Percentiles rank a stretch among this genome's conserved stretches.
These are phyloP conservation scores for Pythium utonaiense DNA, from an alignment of 352 stramenopile genomes.

Conservation along the genomic window DNA sequence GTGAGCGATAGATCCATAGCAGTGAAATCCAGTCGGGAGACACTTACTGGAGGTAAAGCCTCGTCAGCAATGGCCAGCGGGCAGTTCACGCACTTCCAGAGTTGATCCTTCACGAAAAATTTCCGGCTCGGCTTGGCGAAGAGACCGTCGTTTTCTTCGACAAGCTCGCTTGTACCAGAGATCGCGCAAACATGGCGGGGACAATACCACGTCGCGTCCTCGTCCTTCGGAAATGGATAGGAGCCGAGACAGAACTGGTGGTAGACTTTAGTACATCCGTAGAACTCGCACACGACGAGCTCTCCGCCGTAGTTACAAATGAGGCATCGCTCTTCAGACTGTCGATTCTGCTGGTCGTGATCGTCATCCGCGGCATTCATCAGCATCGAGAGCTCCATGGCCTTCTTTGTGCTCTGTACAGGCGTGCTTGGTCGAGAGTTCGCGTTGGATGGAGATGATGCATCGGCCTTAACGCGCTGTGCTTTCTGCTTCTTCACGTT, in stretches of 20 bases:
- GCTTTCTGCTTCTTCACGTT: slow-evolving; percentile 46
- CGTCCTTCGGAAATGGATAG: slow-evolving; percentile 76
- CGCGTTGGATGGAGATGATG: slow-evolving; percentile 29
- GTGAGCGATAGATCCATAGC: background rate
- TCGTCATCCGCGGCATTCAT: slow-evolving; percentile 24
- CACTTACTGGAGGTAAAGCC: slow-evolving; percentile 51
- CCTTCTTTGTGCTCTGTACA: slow-evolving; percentile 18
- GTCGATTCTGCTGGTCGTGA: slow-evolving; percentile 14
- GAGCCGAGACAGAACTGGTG: slow-evolving; percentile 82
- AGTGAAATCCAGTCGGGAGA: background rate
- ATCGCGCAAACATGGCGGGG: slow-evolving; percentile 74
- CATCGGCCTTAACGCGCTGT: slow-evolving; percentile 19
- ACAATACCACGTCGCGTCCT: slow-evolving; percentile 79
- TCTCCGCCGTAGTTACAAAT: slow-evolving; percentile 80
- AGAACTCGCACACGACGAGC: slow-evolving; percentile 81
- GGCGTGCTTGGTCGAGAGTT: slow-evolving; percentile 19
- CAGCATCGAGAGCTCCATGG: slow-evolving; percentile 24
- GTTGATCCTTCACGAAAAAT: slow-evolving; percentile 40
- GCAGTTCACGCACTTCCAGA: slow-evolving; percentile 83
- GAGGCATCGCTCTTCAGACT: slow-evolving; percentile 77
- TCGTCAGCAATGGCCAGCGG: slow-evolving; percentile 60
- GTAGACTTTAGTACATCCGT: slow-evolving; percentile 80
- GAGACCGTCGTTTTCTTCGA: slow-evolving; percentile 35
- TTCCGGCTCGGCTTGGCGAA: slow-evolving; percentile 59
- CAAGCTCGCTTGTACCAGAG: slow-evolving; percentile 49